Evolutionary conservation across 1,284 basidiomycete species (phyloP).

Genomic region (Cryptococcus sp.): DNA sequence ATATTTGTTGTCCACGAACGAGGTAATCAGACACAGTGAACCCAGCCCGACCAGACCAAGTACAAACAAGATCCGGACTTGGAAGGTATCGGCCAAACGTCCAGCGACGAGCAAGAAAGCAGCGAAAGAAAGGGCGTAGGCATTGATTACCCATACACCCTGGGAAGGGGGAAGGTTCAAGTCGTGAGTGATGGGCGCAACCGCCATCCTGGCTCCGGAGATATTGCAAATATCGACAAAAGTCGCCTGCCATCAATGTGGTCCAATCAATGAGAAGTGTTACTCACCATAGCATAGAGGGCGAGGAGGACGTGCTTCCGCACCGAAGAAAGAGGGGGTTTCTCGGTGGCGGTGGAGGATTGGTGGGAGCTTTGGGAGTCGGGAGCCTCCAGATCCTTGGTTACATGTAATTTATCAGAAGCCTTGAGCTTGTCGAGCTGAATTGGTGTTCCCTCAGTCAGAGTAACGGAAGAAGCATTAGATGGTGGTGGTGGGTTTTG

Average conservation of each 20-base stretch:
- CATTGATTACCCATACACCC: slow-evolving; percentile 30
- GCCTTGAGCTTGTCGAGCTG: too few species aligned
- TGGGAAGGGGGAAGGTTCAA: slow-evolving; percentile 26
- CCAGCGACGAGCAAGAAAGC: slow-evolving; percentile 42
- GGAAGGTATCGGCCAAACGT: slow-evolving; percentile 39
- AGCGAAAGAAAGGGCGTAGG: slow-evolving; percentile 33
- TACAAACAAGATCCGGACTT: slow-evolving; percentile 36
- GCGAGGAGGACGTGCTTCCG: neutral
- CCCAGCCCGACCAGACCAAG: slow-evolving; percentile 34
- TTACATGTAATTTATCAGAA: too few species aligned
- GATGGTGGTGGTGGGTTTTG: too few species aligned
- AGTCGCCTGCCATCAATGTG: slow-evolving; percentile 8
- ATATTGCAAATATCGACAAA: slow-evolving; percentile 34
- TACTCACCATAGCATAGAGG: neutral
- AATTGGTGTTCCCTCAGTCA: too few species aligned
- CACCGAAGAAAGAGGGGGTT: neutral
- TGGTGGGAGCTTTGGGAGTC: too few species aligned
- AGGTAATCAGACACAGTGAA: slow-evolving; percentile 32
- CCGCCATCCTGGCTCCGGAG: slow-evolving; percentile 30
- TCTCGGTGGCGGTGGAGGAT: too few species aligned
- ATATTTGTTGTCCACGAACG: slow-evolving; percentile 45
- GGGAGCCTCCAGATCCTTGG: too few species aligned
- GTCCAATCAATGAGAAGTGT: neutral
- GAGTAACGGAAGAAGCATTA: too few species aligned
- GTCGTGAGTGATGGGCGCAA: slow-evolving; percentile 30